phyloP scores from a whole-genome alignment of 176 grass and related monocot genomes.

The Typha latifolia region DNA sequence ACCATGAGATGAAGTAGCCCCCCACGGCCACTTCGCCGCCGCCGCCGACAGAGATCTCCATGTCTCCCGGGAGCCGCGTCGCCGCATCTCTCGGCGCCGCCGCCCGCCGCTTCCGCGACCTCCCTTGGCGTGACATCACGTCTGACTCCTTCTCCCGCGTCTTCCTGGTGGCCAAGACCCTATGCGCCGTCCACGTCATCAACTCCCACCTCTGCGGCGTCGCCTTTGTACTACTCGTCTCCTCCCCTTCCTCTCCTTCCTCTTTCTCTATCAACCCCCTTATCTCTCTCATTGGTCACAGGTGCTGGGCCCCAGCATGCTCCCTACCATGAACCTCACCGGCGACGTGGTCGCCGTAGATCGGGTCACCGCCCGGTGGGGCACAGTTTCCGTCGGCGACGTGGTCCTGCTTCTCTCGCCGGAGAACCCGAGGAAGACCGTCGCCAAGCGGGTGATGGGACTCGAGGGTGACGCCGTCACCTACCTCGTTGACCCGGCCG shows the following conservation, averaged over 20 bases:
- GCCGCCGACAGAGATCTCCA: not conserved
- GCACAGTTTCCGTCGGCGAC: slow-evolving; percentile 41
- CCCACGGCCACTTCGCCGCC: not conserved
- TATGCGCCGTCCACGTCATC: slow-evolving; percentile 46
- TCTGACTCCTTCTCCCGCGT: slow-evolving; percentile 6
- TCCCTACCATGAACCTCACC: slow-evolving; percentile 58
- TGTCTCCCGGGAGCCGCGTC: slow-evolving; percentile 10
- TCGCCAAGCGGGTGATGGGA: slow-evolving; percentile 61
- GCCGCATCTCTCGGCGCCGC: slow-evolving; percentile 27
- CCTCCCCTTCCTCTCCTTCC: not conserved
- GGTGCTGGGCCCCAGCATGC: slow-evolving; percentile 65
- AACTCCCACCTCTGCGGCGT: slow-evolving; percentile 24
- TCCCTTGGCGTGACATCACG: slow-evolving; percentile 47
- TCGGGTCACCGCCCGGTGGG: slow-evolving; percentile 25
- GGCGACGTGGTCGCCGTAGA: slow-evolving; percentile 66
- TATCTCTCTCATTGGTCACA: slow-evolving; percentile 9
- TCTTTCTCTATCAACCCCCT: not conserved
- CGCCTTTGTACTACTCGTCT: slow-evolving; percentile 10
- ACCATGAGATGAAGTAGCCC: no score
- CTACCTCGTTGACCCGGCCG: slow-evolving; percentile 43
- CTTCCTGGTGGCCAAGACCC: slow-evolving; percentile 20
- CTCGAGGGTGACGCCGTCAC: slow-evolving; percentile 52
- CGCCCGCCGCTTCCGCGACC: slow-evolving; percentile 15
- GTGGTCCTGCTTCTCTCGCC: slow-evolving; percentile 60
- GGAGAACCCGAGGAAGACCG: slow-evolving; percentile 52